A percentile compares a stretch with the other conserved stretches of the same genome.
These are phyloP conservation scores for Pulveroboletus ravenelii DNA, from an alignment of 768 basidiomycete genomes.

Conservation along the genomic window DNA sequence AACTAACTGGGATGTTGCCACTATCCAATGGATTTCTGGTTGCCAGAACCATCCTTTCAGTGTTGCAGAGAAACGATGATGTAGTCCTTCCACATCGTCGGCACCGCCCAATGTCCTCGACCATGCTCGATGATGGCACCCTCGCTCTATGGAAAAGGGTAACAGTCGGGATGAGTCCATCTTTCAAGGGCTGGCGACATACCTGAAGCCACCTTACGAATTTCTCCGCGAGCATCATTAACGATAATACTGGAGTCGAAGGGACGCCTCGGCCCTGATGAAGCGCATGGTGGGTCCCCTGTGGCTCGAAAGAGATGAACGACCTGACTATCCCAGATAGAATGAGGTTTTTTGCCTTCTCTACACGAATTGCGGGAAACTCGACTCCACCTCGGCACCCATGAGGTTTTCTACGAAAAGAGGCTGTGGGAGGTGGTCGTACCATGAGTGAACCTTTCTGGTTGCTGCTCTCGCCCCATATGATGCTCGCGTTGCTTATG, in stretches of 20 bases:
- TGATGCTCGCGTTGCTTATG: too few relatives aligned
- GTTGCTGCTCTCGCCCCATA: too few relatives aligned
- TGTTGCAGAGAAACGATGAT: slow-evolving; percentile 40
- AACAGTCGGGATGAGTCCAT: neutral
- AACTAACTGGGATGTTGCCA: neutral
- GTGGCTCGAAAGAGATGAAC: too few relatives aligned
- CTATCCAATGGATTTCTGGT: slow-evolving; percentile 35
- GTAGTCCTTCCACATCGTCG: slow-evolving; percentile 24
- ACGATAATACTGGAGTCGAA: slow-evolving; percentile 29
- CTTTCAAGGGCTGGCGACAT: slow-evolving; percentile 3
- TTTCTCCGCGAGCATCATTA: slow-evolving; percentile 32
- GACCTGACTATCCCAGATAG: too few relatives aligned
- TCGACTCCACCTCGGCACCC: too few relatives aligned
- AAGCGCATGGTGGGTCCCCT: too few relatives aligned
- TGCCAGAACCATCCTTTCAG: slow-evolving; percentile 41
- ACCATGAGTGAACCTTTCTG: too few relatives aligned
- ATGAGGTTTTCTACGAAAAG: too few relatives aligned
- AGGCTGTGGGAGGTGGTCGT: too few relatives aligned
- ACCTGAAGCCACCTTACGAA: slow-evolving; percentile 32
- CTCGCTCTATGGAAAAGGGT: slow-evolving; percentile 17
- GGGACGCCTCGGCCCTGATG: neutral
- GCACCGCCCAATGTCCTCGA: slow-evolving; percentile 32
- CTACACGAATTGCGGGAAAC: too few relatives aligned
- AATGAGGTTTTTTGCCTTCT: too few relatives aligned
- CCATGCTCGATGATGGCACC: slow-evolving; percentile 31